A percentile compares a stretch with the other conserved stretches of the same genome.
These are phyloP conservation scores for Aureobasidium sp. DNA, from an alignment of 2,329 filamentous ascomycete species.

Conservation along the genomic window DNA sequence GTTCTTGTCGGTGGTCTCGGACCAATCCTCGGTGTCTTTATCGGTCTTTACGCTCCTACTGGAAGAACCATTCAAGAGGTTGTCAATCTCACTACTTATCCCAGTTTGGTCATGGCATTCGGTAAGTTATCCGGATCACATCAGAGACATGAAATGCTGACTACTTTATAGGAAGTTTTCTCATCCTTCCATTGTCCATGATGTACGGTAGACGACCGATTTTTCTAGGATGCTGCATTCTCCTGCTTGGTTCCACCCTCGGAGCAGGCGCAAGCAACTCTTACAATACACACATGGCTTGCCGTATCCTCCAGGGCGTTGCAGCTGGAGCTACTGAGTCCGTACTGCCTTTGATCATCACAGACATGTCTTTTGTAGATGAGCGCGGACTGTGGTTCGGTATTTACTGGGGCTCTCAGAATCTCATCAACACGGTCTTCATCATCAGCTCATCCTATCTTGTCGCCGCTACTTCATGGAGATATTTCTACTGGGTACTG, in stretches of 20 bases:
- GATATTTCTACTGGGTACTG: slow-evolving; percentile 40
- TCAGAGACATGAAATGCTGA: neutral
- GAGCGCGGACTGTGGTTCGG: slow-evolving; percentile 33
- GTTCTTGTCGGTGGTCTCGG: slow-evolving; percentile 47
- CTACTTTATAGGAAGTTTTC: slow-evolving; percentile 22
- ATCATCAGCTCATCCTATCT: slow-evolving; percentile 33
- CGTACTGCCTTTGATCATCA: slow-evolving; percentile 35
- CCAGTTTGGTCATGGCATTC: slow-evolving; percentile 35
- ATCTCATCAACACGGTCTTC: slow-evolving; percentile 29
- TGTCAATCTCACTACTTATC: slow-evolving; percentile 33
- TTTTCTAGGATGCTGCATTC: slow-evolving; percentile 25
- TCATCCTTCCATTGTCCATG: slow-evolving; percentile 36
- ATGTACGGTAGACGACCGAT: slow-evolving; percentile 35
- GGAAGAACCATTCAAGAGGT: slow-evolving; percentile 26
- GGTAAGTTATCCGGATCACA: slow-evolving; percentile 21
- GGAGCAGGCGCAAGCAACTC: slow-evolving; percentile 30
- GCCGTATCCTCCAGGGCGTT: slow-evolving; percentile 31
- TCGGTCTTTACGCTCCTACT: slow-evolving; percentile 27
- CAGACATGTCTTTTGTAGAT: slow-evolving; percentile 37
- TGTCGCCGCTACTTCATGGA: slow-evolving; percentile 32
- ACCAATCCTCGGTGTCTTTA: slow-evolving; percentile 31
- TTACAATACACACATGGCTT: slow-evolving; percentile 33
- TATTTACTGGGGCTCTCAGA: slow-evolving; percentile 36
- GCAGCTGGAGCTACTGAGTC: slow-evolving; percentile 36
- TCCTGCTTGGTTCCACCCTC: slow-evolving; percentile 31